Evolutionary conservation across 2,329 filamentous ascomycete genomes (phyloP).

Genomic region (Fusarium sp.): DNA sequence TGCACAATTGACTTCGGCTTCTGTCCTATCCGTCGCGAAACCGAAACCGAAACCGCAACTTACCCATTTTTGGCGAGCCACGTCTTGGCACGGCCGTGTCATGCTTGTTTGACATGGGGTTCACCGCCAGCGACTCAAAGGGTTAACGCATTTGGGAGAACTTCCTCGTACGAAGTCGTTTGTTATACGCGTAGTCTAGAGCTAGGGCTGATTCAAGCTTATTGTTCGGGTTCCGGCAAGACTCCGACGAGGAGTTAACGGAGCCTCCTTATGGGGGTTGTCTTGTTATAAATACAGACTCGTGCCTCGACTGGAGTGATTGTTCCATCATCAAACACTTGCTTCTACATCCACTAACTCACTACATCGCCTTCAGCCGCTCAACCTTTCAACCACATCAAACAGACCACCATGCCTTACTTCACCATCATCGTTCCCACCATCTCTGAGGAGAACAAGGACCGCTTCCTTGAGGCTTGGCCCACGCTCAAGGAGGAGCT

Average conservation of each 20-base stretch:
- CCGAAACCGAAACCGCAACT: neutral
- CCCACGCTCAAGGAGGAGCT: constrained; percentile 16
- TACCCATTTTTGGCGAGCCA: neutral
- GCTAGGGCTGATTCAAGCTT: neutral
- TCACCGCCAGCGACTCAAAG: neutral
- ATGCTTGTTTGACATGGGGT: neutral
- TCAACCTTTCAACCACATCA: neutral
- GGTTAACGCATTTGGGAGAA: neutral
- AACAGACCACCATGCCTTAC: constrained; percentile 13
- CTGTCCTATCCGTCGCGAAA: neutral
- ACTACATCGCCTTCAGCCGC: neutral
- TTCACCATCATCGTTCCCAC: constrained; percentile 15
- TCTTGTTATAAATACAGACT: neutral
- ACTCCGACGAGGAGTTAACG: neutral
- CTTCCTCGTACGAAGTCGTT: neutral
- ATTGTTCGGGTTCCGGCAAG: neutral
- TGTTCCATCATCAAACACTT: neutral
- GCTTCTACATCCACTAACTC: neutral
- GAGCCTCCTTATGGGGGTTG: neutral
- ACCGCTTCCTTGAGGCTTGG: constrained; percentile 21
- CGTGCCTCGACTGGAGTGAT: neutral
- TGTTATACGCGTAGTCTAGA: constrained; percentile 2
- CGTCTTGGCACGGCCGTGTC: neutral
- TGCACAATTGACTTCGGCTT: neutral
- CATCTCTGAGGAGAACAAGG: constrained; percentile 20